Evolutionary conservation across 2,329 filamentous ascomycete genomes (phyloP), one percentile per base, ranked within the genome.

Genomic region (Cladosporium halotolerans): DNA sequence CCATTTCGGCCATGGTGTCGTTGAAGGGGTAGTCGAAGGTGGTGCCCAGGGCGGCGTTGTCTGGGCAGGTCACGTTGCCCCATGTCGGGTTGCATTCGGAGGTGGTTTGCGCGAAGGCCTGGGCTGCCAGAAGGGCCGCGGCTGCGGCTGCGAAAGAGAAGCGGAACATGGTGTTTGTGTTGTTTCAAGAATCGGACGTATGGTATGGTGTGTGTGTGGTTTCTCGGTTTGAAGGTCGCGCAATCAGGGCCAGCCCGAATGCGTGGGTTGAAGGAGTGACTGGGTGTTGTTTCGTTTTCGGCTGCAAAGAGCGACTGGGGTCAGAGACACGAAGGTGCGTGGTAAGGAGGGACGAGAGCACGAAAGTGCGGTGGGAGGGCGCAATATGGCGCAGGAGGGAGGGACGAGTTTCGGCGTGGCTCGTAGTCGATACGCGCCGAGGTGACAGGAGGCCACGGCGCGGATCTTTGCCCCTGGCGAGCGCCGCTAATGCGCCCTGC

Each of bases 21-120:
- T 87, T 89, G 75, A 88, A 88, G 65, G 77, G 68, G 71, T 83
- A 87, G 46, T 73, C 74, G 69, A 84, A 77, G 16, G 77, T 72
- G 5, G 73, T 76, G 53, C 85, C 84, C 19, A 95, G 77, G 4
- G 88, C 90, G 1, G 83, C 77, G 68, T 93, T 79, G 46, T 82
- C 68, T 1, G 86, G 82, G 67, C 90, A 95, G 33, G 61, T 65
- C 39, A 77, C 81, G 59, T 90, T 80, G 39, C 44, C 45, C 32
- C 32, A 33, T 66, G 86, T 76, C 4, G 91, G 91, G 65, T 95
- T 84, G 75, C 91, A 97, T 36, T 76, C 68, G 5, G 88, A 89
- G 52, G 71, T 82, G 23, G 90, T 89, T 70, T 96, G 91, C 47
- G 86, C 90, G 43, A 77, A 61, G 50, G 54, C 57, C 36, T 45